Evolutionary conservation across 2,329 filamentous ascomycete genomes (phyloP), one percentile per base, ranked within the genome.

Genomic region (Talaromyces sp.): DNA sequence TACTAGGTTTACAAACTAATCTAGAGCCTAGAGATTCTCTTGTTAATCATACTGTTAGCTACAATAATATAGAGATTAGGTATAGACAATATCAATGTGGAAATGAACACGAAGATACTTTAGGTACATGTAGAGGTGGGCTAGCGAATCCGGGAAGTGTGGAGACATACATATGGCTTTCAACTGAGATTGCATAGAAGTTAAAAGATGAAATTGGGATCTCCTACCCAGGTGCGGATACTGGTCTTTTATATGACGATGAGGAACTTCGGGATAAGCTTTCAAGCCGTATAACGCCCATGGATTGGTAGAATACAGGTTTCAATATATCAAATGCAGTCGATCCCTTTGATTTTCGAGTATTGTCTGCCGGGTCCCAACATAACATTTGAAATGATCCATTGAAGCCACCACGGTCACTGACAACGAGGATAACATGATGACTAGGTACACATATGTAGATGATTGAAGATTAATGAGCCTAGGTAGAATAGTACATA

Each of bases 111-210:
- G 50, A 52, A 52, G 45, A 27, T 14, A 32, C 44, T 39, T 47
- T 10, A 19, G 36, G 51, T 50, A 54, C 24, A 27, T 54, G 47
- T 50, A 47, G 51, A 5, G 47, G 51, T 17, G 20, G n/a, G n/a
- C 47, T 30, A 8, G 47, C 30, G 1, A 30, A 39, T n/a, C 6
- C 47, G 29, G 51, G 42, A 50, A 11, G n/a, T 13, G 51, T 54
- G 47, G 47, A 54, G 51, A 50, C 35, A 51, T 54, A 54, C 36
- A 51, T 54, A 41, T 54, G 51, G 51, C 47, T 54, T 11, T 51
- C 47, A 37, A 48, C 46, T 24, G 46, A 48, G 14, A 48, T 40
- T 51, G 48, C 40, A 40, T 30, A 36, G 43, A 46, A 36, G 32
- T 22, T 9, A 24, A 36, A 46, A 46, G 43, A 46, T 46, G 43